Evolutionary conservation across 305 asterid genomes (phyloP).

Genomic region (Fraxinus xanthoxyloides): DNA sequence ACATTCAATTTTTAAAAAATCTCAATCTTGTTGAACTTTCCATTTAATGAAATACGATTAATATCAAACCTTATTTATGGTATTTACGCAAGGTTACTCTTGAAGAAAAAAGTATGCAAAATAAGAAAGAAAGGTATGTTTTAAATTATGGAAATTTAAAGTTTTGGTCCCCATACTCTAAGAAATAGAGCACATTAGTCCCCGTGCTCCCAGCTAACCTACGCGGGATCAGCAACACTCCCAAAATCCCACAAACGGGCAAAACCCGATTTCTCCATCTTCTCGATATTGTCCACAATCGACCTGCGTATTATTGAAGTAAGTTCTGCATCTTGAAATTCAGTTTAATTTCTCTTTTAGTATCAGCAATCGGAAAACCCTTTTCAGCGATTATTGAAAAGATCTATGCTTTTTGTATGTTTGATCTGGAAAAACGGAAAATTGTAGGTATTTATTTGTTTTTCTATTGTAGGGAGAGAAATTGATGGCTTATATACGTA

Average conservation of each 20-base stretch:
- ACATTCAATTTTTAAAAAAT: too few relatives aligned
- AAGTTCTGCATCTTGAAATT: background rate
- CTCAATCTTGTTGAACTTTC: too few relatives aligned
- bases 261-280: background rate
- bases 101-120: too few relatives aligned
- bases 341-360: background rate
- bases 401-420: background rate
- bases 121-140: too few relatives aligned
- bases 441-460: background rate
- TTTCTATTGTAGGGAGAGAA: background rate
- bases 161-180: background rate
- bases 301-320: background rate
- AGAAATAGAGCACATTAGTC: background rate
- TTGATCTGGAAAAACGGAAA: background rate
- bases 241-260: background rate
- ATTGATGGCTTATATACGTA: slow-evolving; percentile 71
- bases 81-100: too few relatives aligned
- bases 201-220: background rate
- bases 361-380: background rate
- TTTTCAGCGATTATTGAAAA: background rate
- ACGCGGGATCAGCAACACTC: background rate
- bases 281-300: background rate
- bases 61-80: too few relatives aligned
- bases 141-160: too few relatives aligned
- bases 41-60: too few relatives aligned